Base-by-base conservation (phyloP, 1,284 basidiomycete genomes). In the Ceratobasidium sp. region DNA sequence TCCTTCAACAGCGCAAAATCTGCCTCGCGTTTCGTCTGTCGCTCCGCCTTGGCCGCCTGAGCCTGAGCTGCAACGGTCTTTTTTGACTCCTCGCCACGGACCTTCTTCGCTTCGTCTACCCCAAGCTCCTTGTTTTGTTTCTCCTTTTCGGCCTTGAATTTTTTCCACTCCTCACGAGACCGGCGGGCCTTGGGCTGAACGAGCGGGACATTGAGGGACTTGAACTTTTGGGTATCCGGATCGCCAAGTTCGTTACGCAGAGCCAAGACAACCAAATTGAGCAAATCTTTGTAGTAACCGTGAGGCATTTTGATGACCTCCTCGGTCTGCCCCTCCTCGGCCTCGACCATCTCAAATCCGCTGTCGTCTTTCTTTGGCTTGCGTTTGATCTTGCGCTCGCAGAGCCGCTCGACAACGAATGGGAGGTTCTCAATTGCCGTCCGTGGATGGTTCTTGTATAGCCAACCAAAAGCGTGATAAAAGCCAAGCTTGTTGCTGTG, bases 281-380 rank as follows among this genome's bases (percentile, higher is more conserved):
- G 87, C 28, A 92, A 85, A 80, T 92, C 91, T 83, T 92, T 93
- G 90, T 90, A 92, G 81, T 90, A 92, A 0, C 91, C 92, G 77
- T 92, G 91, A 2, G 89, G 80, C 33, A 78, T 69, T 23, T 80
- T 69, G 69, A 78, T 77, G 13, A 83, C 79, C 39, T 85, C 83
- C 49, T 82, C 81, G 42, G 82, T 82, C 4, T 79, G 77, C 4
- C 70, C 76, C 49, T 40, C 49, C 5, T 73, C 64, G 20, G 55
- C 75, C 18, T 79, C 78, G 39, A 76, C 73, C 7, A 77, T 44
- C 68, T 78, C 78, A 23, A 73, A 46, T 26, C 60, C 77, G 51
- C 80, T 76, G 28, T 81, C 81, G 20, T 78, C 53, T 58, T 81
- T 80, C 69, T 77, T 77, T 13, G 76, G 39, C 71, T 82, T 83